Percentiles rank a stretch among this genome's conserved stretches.
These are phyloP conservation scores for Ramularia endophylla DNA, from an alignment of 2,329 filamentous ascomycete genomes.

Conservation along the genomic window DNA sequence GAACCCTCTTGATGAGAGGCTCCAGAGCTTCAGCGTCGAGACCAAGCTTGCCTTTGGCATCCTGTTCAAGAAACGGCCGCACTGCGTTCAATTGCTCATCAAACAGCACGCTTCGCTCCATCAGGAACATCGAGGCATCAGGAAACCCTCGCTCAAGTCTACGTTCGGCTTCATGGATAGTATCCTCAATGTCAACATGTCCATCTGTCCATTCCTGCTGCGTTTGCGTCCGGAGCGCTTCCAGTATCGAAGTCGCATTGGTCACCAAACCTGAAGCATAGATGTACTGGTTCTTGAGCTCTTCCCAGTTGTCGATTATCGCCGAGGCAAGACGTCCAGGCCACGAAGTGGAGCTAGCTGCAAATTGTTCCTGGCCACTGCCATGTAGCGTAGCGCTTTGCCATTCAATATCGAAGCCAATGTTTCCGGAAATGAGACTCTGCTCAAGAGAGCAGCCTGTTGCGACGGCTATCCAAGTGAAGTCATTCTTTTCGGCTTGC, in stretches of 20 bases:
- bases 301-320: slow-evolving; percentile 29
- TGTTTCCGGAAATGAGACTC: slow-evolving; percentile 28
- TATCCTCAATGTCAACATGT: slow-evolving; percentile 30
- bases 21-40: slow-evolving; percentile 16
- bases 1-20: slow-evolving; percentile 13
- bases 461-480: slow-evolving; percentile 33
- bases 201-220: slow-evolving; percentile 28
- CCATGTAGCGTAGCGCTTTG: slow-evolving; percentile 36
- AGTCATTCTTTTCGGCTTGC: slow-evolving; percentile 6
- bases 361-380: slow-evolving; percentile 31
- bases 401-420: slow-evolving; percentile 37
- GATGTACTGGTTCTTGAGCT: slow-evolving; percentile 32
- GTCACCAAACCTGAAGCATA: slow-evolving; percentile 31
- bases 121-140: slow-evolving; percentile 35
- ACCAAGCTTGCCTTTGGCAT: slow-evolving; percentile 16
- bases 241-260: slow-evolving; percentile 30
- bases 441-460: slow-evolving; percentile 30
- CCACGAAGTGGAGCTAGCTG: slow-evolving; percentile 31
- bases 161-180: slow-evolving; percentile 30
- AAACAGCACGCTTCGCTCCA: slow-evolving; percentile 35
- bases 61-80: slow-evolving; percentile 23
- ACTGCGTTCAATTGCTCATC: slow-evolving; percentile 26
- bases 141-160: slow-evolving; percentile 34
- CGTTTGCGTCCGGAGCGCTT: slow-evolving; percentile 25
- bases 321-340: slow-evolving; percentile 26